A percentile compares a stretch with the other conserved stretches of the same genome.
Evolutionary conservation across 73 alveolate genomes (phyloP).

Genomic region (Tetrahymena elliotti): DNA sequence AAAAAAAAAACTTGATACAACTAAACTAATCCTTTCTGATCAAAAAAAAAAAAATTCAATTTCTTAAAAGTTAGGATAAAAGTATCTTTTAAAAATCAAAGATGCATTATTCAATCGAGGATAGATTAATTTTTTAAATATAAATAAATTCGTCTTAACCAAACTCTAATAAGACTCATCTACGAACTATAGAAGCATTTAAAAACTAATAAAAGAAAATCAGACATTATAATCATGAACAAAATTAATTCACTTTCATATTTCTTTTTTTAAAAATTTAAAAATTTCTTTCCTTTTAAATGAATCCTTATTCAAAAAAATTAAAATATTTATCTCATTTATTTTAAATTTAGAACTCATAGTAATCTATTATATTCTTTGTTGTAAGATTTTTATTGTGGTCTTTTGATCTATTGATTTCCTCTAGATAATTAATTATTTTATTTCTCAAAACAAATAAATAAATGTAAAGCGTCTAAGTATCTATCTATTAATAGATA

Average conservation of each 20-base stretch:
- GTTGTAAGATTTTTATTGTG: background rate
- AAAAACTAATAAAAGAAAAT: background rate
- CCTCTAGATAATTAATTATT: background rate
- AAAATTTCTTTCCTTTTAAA: too few relatives aligned
- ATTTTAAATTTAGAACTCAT: too few relatives aligned
- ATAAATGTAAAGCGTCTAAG: background rate
- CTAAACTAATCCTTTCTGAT: background rate
- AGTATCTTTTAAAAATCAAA: background rate
- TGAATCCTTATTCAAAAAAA: background rate
- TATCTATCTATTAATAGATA: background rate
- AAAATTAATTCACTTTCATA: too few relatives aligned
- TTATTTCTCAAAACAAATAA: background rate
- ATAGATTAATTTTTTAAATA: background rate
- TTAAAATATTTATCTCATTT: too few relatives aligned
- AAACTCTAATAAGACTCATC: too few relatives aligned
- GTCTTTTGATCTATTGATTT: background rate
- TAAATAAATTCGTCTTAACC: background rate
- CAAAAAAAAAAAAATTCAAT: too few relatives aligned
- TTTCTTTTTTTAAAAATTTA: too few relatives aligned
- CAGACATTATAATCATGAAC: background rate
- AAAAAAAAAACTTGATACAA: too few relatives aligned
- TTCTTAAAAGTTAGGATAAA: background rate
- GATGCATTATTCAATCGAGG: background rate
- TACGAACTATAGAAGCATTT: background rate
- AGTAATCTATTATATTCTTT: too few relatives aligned